Evolutionary conservation across 345 rosid genomes (phyloP).

Genomic region (Camelina hispida): DNA sequence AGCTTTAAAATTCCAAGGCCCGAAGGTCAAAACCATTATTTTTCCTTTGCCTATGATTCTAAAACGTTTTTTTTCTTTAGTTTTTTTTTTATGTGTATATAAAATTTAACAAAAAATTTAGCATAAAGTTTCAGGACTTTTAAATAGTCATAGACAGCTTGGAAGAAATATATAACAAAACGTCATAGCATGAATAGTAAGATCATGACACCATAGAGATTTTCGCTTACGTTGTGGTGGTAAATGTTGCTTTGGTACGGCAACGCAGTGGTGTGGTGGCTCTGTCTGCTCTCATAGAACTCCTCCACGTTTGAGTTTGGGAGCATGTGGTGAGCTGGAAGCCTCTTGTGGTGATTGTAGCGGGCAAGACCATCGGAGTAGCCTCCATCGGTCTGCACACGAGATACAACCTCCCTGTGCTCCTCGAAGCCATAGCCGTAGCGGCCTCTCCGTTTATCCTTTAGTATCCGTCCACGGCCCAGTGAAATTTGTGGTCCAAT

Average conservation of each 20-base stretch:
- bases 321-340: slow-evolving; percentile 35
- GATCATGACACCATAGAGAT: background rate
- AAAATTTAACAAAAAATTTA: background rate
- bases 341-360: slow-evolving; percentile 27
- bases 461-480: no score
- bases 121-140: slow-evolving; percentile 10
- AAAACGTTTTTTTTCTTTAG: background rate
- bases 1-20: no score
- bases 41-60: background rate
- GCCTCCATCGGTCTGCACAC: slow-evolving; percentile 25
- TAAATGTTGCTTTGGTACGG: background rate
- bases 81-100: background rate
- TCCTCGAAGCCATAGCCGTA: slow-evolving; percentile 26
- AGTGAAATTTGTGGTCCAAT: no score
- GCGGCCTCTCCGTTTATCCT: background rate
- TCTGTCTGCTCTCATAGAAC: background rate
- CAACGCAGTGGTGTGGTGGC: slow-evolving; percentile 17
- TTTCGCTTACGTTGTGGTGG: slow-evolving; percentile 30
- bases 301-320: slow-evolving; percentile 29
- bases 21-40: no score
- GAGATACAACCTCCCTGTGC: slow-evolving; percentile 32
- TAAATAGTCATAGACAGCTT: background rate
- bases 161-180: background rate
- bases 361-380: slow-evolving; percentile 24
- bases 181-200: no score